Percentiles rank a stretch among this genome's conserved stretches.
phyloP scores from a whole-genome alignment of 2,329 filamentous ascomycete genomes.

The Penicillium hordei region DNA sequence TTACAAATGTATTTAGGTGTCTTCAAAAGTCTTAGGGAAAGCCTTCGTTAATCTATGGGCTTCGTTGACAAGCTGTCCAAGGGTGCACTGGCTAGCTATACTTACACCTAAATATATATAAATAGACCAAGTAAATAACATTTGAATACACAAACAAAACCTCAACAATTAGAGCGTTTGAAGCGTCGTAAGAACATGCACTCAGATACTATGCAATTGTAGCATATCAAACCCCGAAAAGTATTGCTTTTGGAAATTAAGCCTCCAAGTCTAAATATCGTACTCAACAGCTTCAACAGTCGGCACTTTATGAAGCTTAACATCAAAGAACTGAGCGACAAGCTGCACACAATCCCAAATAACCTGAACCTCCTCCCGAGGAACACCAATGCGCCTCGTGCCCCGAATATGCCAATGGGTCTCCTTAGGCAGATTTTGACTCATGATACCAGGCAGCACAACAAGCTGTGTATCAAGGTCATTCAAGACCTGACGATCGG shows the following conservation, averaged over 20 bases:
- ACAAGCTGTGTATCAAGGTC: slow-evolving; percentile 48
- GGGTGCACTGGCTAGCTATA: not conserved
- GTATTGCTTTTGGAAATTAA: not conserved
- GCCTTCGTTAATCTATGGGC: not conserved
- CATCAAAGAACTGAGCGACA: slow-evolving; percentile 31
- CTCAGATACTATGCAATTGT: not conserved
- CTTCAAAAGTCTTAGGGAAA: not conserved
- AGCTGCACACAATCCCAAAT: slow-evolving; percentile 34
- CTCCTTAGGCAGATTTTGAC: slow-evolving; percentile 44
- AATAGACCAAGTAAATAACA: too few relatives aligned
- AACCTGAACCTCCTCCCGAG: slow-evolving; percentile 43
- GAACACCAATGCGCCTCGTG: slow-evolving; percentile 41
- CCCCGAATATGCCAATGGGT: slow-evolving; percentile 50
- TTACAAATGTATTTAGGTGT: not conserved
- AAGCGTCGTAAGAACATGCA: not conserved
- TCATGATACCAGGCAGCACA: slow-evolving; percentile 47
- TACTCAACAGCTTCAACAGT: slow-evolving; percentile 34
- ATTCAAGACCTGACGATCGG: slow-evolving; percentile 43
- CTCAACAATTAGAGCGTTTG: fast-evolving
- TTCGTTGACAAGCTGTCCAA: not conserved
- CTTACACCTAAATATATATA: not conserved
- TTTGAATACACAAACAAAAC: not conserved
- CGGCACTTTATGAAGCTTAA: slow-evolving; percentile 32
- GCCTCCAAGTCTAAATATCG: slow-evolving; percentile 26
- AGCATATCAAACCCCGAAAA: not conserved